These are phyloP conservation scores for Physcomitrium patens DNA, from an alignment of 225 moss, liverwort and hornwort species.

Conservation along the genomic window DNA sequence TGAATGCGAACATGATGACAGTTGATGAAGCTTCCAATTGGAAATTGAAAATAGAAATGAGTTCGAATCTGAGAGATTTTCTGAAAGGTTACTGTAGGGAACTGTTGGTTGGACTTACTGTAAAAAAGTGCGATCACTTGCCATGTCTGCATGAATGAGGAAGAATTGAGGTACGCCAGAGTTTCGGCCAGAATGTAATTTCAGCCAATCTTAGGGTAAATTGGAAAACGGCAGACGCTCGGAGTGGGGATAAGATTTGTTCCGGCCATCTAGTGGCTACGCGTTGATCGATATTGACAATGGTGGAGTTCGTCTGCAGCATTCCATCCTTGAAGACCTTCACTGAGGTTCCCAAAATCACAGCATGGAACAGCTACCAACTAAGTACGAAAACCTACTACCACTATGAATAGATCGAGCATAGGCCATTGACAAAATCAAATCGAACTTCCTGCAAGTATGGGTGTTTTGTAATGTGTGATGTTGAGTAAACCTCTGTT, in stretches of 20 bases:
- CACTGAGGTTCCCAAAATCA: constrained; percentile 40
- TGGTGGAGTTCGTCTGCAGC: constrained; percentile 59
- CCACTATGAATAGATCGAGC: neutral
- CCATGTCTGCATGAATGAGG: neutral
- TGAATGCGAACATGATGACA: neutral
- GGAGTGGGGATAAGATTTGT: constrained; percentile 12
- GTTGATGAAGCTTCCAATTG: neutral
- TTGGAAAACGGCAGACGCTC: neutral
- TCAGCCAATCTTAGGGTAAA: neutral
- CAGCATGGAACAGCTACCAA: constrained; percentile 58
- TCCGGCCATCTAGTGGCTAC: constrained; percentile 13
- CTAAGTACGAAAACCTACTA: constrained; percentile 37
- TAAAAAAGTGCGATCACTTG: neutral
- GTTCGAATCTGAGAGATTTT: constrained; percentile 16
- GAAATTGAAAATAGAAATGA: constrained; percentile 24
- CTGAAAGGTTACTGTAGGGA: too few relatives aligned
- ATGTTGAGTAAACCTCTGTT: neutral
- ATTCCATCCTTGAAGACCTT: constrained; percentile 49
- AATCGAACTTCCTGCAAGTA: too few relatives aligned
- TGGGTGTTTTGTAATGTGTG: neutral
- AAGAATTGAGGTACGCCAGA: neutral
- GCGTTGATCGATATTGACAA: constrained; percentile 9
- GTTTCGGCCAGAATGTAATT: neutral
- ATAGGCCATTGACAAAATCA: neutral
- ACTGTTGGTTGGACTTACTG: neutral